Percentiles rank a stretch among this genome's conserved stretches.
Conservation (phyloP, 768 basidiomycete genomes). For the Glaciozyma antarctica region DNA sequence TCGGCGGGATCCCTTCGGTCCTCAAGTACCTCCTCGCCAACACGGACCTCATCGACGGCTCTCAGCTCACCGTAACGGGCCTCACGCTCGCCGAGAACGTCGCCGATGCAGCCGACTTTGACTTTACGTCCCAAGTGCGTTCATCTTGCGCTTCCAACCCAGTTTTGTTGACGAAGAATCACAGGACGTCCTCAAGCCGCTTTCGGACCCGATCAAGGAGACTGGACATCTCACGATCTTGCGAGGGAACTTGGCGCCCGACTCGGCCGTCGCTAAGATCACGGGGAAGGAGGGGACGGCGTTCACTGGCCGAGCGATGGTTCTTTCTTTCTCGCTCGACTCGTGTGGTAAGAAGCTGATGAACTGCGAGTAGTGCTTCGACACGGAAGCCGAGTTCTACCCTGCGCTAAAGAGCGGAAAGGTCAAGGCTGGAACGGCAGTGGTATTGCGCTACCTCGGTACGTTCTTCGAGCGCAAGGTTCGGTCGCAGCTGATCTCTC, state of each 20-base stretch:
- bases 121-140: not conserved
- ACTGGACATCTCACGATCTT: slow-evolving; percentile 82
- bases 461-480: slow-evolving; percentile 77
- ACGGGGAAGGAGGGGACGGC: slow-evolving; percentile 82
- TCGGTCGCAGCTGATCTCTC: slow-evolving; percentile 45
- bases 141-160: not conserved
- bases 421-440: slow-evolving; percentile 62
- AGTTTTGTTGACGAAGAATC: not conserved
- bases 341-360: not conserved
- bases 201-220: slow-evolving; percentile 71
- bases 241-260: slow-evolving; percentile 79
- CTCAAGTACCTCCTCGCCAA: slow-evolving; percentile 37
- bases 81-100: slow-evolving; percentile 50
- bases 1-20: slow-evolving; percentile 74
- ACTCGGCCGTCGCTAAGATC: slow-evolving; percentile 78
- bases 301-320: slow-evolving; percentile 55
- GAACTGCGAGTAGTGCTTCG: not conserved
- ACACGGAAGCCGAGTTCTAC: slow-evolving; percentile 57
- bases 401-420: slow-evolving; percentile 62
- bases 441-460: slow-evolving; percentile 75
- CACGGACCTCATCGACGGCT: slow-evolving; percentile 5
- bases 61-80: slow-evolving; percentile 70
- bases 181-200: slow-evolving; percentile 65
- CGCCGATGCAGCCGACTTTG: slow-evolving; percentile 44
- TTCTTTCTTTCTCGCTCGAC: not conserved